These are phyloP conservation scores for Trypanosoma conorhini DNA, from an alignment of 208 protist genomes.

Conservation along the genomic window DNA sequence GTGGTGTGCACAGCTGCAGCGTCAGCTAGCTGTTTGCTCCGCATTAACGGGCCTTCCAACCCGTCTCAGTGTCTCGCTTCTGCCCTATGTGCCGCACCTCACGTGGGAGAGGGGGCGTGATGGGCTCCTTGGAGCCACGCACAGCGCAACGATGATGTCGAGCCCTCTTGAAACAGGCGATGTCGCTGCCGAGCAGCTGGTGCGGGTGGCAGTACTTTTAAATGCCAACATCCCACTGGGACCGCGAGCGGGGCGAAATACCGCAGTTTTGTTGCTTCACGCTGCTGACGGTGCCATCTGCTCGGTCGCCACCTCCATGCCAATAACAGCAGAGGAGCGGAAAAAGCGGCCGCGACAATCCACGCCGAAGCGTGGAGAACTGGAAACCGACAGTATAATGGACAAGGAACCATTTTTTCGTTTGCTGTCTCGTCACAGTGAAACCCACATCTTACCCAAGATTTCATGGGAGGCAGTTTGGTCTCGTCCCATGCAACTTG, in stretches of 20 bases:
- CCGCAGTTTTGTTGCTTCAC: constrained; percentile 22
- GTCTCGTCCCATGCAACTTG: background rate
- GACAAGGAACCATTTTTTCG: constrained; percentile 20
- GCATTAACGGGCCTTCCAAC: constrained; percentile 31
- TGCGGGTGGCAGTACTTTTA: constrained; percentile 44
- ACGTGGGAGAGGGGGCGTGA: constrained; percentile 53
- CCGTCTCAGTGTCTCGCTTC: constrained; percentile 34
- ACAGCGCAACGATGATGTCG: constrained; percentile 28
- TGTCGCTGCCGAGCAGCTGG: background rate
- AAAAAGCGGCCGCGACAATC: constrained; percentile 16
- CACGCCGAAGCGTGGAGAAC: background rate
- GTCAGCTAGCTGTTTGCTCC: constrained; percentile 42
- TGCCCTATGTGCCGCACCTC: constrained; percentile 48
- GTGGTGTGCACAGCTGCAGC: constrained; percentile 71
- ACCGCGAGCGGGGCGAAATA: background rate
- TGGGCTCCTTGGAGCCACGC: constrained; percentile 56
- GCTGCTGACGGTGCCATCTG: constrained; percentile 21
- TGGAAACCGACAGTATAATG: background rate
- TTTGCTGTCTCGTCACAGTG: constrained; percentile 25
- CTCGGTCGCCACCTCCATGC: constrained; percentile 8
- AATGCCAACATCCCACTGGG: constrained; percentile 54
- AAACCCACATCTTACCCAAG: constrained; percentile 26
- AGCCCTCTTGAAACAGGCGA: background rate
- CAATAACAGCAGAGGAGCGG: constrained; percentile 14
- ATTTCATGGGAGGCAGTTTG: constrained; percentile 27